Evolutionary conservation across 176 grass and related monocot species (phyloP), one percentile per base, ranked within the genome.

Genomic region (Saccharum spontaneum): DNA sequence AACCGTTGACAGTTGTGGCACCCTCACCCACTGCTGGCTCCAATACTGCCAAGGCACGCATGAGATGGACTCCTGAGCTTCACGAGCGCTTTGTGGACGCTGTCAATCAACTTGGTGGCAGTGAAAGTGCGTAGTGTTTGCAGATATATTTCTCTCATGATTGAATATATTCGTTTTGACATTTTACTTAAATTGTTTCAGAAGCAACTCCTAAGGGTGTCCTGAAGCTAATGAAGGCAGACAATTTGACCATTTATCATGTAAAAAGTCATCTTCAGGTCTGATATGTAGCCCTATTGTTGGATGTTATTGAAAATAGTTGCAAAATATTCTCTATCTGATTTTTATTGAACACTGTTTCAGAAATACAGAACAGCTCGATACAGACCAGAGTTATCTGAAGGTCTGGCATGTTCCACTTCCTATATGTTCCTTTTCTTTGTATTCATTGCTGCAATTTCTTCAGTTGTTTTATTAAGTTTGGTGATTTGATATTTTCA

Each of bases 201-300:
- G 97, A 92, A 94, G 97, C 97, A 85, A 99, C 97, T 67, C 97
- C 97, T 39, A 99, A 99, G 84, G 97, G 94, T 38, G 94, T 99
- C n/a, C 71, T 94, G 77, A 99, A 97, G 81, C 87, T 99, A 81
- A 99, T 99, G 97, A 99, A 99, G 84, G 86, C 94, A 74, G 91
- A 99, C 73, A 84, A 94, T 94, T 92, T 99, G 85, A 99, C 97
- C 74, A 99, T 99, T 76, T 99, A 99, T 93, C 97, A 99, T 90
- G 94, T 99, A 60, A 99, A 99, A 94, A 99, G 97, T 84, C 97
- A 99, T 69, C 90, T 99, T 52, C 97, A 97, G 94, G 97, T 99
- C 15, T 34, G 59, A 37, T 65, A 33, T 13, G 82, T 76, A 28
- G 76, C 75, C 69, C 36, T 86, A n/a, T 82, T 61, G 13, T 16